Conservation (phyloP, 78 protist species). For the Cyanophora paradoxa region DNA sequence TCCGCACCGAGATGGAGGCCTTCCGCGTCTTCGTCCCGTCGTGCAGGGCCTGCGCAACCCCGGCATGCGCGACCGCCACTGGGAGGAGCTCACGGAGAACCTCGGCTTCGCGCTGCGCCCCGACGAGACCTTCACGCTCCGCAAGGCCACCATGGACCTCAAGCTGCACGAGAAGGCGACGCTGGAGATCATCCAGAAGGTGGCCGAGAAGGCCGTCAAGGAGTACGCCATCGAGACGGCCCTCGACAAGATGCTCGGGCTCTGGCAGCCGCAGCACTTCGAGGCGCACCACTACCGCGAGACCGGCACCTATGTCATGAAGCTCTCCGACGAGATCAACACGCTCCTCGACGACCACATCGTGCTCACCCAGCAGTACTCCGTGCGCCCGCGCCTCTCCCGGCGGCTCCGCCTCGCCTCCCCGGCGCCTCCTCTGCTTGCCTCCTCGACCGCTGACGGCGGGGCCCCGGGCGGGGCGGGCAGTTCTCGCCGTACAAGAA, state of each 20-base stretch:
- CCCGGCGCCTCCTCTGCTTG: slow-evolving; percentile 43
- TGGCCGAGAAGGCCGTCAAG: slow-evolving; percentile 51
- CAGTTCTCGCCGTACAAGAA: slow-evolving; percentile 60
- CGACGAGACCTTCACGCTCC: neutral
- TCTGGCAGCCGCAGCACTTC: slow-evolving; percentile 45
- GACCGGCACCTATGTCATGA: slow-evolving; percentile 32
- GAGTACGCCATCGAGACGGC: slow-evolving; percentile 68
- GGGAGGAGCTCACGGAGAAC: slow-evolving; percentile 23
- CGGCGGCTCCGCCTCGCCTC: no score
- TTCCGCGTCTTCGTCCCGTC: slow-evolving; percentile 40
- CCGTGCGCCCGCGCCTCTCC: no score
- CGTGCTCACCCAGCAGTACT: slow-evolving; percentile 65
- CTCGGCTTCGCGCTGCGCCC: slow-evolving; percentile 29
- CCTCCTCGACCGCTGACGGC: neutral
- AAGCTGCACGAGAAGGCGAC: neutral
- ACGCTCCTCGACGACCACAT: slow-evolving; percentile 73
- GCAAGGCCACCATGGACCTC: neutral
- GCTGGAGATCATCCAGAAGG: neutral
- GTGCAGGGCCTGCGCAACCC: slow-evolving; percentile 42
- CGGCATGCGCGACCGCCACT: slow-evolving; percentile 59
- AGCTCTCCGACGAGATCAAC: slow-evolving; percentile 43
- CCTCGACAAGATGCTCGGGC: slow-evolving; percentile 51
- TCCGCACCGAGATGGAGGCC: slow-evolving; percentile 19
- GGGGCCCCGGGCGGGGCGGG: slow-evolving; percentile 12
- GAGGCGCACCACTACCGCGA: slow-evolving; percentile 28